Evolutionary conservation across 2,329 filamentous ascomycete genomes (phyloP).

Genomic region (Calonectria hongkongensis): DNA sequence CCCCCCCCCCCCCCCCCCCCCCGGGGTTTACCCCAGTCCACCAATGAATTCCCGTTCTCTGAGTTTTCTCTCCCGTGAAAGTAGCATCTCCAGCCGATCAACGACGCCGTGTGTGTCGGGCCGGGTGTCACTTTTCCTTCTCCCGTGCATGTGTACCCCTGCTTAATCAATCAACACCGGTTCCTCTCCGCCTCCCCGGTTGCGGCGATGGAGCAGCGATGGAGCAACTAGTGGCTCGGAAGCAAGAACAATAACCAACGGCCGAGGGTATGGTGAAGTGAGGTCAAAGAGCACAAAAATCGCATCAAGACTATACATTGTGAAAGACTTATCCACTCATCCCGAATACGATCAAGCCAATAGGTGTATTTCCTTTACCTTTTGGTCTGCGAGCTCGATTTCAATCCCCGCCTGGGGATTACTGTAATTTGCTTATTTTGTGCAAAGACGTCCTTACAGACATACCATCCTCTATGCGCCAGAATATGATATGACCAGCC

Average conservation of each 20-base stretch:
- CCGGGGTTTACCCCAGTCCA: slow-evolving; percentile 14
- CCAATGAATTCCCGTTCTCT: slow-evolving; percentile 13
- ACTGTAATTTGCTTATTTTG: slow-evolving; percentile 6
- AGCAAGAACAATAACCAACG: slow-evolving; percentile 21
- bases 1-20: not conserved
- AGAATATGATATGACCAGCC: not conserved
- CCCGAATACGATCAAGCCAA: not conserved
- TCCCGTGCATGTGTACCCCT: slow-evolving; percentile 28
- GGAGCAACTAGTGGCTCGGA: not conserved
- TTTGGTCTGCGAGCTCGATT: not conserved
- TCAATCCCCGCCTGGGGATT: not conserved
- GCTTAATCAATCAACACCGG: slow-evolving; percentile 20
- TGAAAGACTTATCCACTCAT: not conserved
- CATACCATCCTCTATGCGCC: not conserved
- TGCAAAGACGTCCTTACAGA: not conserved
- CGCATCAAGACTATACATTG: not conserved
- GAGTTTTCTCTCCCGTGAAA: slow-evolving; percentile 17
- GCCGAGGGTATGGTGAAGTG: not conserved
- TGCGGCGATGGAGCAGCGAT: slow-evolving; percentile 8
- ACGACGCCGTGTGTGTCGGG: slow-evolving; percentile 24
- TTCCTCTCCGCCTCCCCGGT: slow-evolving; percentile 28
- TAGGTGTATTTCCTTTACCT: not conserved
- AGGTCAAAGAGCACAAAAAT: slow-evolving; percentile 14
- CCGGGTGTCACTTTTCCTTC: slow-evolving; percentile 28
- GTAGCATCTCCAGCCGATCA: slow-evolving; percentile 30